phyloP scores from a whole-genome alignment of 2,329 filamentous ascomycete genomes.

The Helminthosporium solani region DNA sequence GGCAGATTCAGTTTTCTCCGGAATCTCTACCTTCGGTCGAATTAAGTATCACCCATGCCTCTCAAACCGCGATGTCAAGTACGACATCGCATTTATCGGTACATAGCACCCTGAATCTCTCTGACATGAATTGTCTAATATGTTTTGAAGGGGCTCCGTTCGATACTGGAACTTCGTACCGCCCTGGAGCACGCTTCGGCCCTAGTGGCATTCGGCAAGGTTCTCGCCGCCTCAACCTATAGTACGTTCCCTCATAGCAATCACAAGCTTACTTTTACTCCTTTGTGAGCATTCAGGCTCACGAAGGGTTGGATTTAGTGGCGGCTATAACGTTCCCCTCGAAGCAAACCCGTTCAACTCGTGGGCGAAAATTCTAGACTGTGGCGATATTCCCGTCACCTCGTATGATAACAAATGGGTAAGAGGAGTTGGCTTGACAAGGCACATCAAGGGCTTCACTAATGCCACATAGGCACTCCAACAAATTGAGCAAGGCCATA shows the following conservation, averaged over 20 bases:
- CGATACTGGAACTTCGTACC: conserved; percentile 82
- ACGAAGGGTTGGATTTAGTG: conserved; percentile 61
- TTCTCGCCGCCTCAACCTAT: conserved; percentile 80
- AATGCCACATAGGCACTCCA: conserved; percentile 67
- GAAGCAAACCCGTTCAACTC: conserved; percentile 77
- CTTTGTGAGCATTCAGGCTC: conserved; percentile 44
- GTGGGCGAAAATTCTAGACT: conserved; percentile 79
- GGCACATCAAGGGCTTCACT: not conserved
- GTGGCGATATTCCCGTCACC: conserved; percentile 81
- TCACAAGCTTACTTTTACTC: conserved; percentile 44
- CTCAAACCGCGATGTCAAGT: conserved; percentile 66
- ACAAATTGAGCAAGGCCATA: conserved; percentile 85
- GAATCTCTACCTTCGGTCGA: conserved; percentile 82
- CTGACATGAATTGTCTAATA: conserved; percentile 9
- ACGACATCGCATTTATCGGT: conserved; percentile 86
- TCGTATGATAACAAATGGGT: conserved; percentile 52
- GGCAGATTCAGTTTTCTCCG: conserved; percentile 86
- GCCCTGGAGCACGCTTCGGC: conserved; percentile 80
- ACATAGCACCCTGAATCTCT: conserved; percentile 13
- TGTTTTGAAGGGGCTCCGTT: conserved; percentile 68
- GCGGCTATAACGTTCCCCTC: conserved; percentile 83
- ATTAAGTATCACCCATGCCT: conserved; percentile 77
- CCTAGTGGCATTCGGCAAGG: conserved; percentile 84
- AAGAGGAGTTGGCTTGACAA: not conserved
- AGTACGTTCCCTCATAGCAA: conserved; percentile 59